Evolutionary conservation across 2,329 filamentous ascomycete genomes (phyloP), one percentile per base, ranked within the genome.

Genomic region (Fusarium paranaense): DNA sequence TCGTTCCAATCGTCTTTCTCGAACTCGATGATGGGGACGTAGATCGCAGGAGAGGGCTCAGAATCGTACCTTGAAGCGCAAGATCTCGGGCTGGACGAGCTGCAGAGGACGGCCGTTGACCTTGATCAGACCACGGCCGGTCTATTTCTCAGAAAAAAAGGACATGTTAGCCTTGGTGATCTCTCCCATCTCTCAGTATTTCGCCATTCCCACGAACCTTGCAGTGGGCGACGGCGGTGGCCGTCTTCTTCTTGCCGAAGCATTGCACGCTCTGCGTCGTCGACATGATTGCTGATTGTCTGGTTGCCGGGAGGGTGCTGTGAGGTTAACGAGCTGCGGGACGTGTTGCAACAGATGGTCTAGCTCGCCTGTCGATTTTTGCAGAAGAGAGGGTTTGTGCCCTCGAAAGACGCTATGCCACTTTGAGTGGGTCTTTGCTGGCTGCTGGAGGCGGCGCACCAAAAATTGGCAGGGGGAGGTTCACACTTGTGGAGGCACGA

Each of bases 211-310:
- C 45, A 84, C 88, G 86, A 90, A 94, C 92, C 92, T 96, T 95
- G 93, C 94, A 96, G 90, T 96, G 94, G 86, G 94, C 95, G 88
- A 97, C 95, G 83, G 92, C 92, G 78, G 92, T 94, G 82, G 95
- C 95, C 85, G 92, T 95, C 91, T 94, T 95, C 91, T 95, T 95
- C 93, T 98, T 98, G 93, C 95, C 95, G 94, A 98, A 98, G 94
- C 95, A 98, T 92, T 98, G 95, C 83, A 95, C 93, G 87, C 91
- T 93, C 88, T 94, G 92, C 82, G 90, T 88, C 83, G 90, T 87
- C 83, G 92, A 92, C 92, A 95, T 94, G 87, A 84, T 94, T 89
- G 85, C 84, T 83, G 82, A 78, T 79, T 79, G 64, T 72, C 72
- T 73, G 72, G 70, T 76, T 78, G 76, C 75, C 73, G 76, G 52